phyloP scores from a whole-genome alignment of 306 rosid species.

The Albizia julibrissin region DNA sequence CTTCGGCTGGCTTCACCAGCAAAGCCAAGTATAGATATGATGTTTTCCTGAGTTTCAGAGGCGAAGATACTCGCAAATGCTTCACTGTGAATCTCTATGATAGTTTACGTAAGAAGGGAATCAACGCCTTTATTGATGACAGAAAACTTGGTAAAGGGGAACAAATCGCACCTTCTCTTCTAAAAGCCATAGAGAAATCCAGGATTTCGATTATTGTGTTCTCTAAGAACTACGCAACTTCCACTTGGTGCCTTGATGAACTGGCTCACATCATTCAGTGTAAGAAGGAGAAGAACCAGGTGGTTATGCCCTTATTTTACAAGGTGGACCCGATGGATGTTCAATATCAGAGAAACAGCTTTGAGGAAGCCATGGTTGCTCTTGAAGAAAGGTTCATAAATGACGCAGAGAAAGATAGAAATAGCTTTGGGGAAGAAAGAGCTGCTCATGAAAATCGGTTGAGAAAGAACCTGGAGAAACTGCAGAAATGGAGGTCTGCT shows the following conservation, averaged over 20 bases:
- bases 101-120: not conserved
- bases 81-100: not conserved
- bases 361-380: not conserved
- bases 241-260: not conserved
- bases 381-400: not conserved
- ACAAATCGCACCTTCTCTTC: too few relatives aligned
- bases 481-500: not conserved
- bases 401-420: not conserved
- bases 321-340: slow-evolving; percentile 12
- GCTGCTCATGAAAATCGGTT: not conserved
- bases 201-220: too few relatives aligned
- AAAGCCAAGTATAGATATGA: not conserved
- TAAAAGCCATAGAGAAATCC: too few relatives aligned
- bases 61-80: not conserved
- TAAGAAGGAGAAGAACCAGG: not conserved
- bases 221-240: not conserved
- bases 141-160: not conserved
- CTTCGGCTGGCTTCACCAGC: not conserved
- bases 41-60: not conserved
- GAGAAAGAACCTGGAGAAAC: not conserved
- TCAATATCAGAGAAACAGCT: not conserved
- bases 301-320: slow-evolving; percentile 20
- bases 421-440: not conserved
- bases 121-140: not conserved
- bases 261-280: not conserved